A percentile compares a stretch with the other conserved stretches of the same genome.
phyloP scores from a whole-genome alignment of 1,139 yeast genomes.

The Keqinozyma sinolaborantium region DNA sequence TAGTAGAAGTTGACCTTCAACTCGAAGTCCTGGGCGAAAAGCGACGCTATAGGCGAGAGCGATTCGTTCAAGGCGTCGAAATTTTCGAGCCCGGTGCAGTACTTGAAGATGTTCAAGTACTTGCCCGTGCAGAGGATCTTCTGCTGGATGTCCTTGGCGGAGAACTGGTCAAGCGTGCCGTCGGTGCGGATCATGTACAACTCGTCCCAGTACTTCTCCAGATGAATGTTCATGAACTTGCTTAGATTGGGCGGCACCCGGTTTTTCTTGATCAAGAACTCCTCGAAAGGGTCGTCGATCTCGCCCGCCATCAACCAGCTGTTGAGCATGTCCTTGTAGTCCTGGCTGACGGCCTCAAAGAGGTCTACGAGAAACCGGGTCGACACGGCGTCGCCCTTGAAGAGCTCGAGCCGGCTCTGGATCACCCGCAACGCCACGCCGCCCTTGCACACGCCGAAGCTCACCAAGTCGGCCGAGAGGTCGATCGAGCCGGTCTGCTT shows the following conservation, averaged over 20 bases:
- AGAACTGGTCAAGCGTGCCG: conserved; percentile 69
- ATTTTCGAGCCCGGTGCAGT: conserved; percentile 45
- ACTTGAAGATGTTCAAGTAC: conserved; percentile 68
- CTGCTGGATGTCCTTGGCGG: conserved; percentile 49
- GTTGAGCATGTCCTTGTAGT: conserved; percentile 68
- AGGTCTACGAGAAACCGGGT: conserved; percentile 48
- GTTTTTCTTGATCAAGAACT: conserved; percentile 65
- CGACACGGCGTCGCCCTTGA: conserved; percentile 66
- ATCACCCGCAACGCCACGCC: conserved; percentile 62
- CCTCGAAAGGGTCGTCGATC: conserved; percentile 76
- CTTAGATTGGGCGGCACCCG: conserved; percentile 25
- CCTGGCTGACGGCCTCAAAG: conserved; percentile 56
- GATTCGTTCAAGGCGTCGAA: conserved; percentile 26
- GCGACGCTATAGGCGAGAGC: conserved; percentile 26
- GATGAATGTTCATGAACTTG: conserved; percentile 42
- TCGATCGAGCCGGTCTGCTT: conserved; percentile 42
- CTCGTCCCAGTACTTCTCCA: conserved; percentile 86
- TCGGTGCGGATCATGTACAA: conserved; percentile 72
- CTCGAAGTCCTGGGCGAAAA: conserved; percentile 59
- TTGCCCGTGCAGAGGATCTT: conserved; percentile 83
- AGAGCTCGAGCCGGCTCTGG: conserved; percentile 52
- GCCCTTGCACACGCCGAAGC: conserved; percentile 60
- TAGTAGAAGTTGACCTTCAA: conserved; percentile 63
- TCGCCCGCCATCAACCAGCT: conserved; percentile 76
- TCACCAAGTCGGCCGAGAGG: conserved; percentile 49